A percentile compares a stretch with the other conserved stretches of the same genome.
Evolutionary conservation across 176 grass and related monocot genomes (phyloP).

Genomic region (Alloteropsis semialata): DNA sequence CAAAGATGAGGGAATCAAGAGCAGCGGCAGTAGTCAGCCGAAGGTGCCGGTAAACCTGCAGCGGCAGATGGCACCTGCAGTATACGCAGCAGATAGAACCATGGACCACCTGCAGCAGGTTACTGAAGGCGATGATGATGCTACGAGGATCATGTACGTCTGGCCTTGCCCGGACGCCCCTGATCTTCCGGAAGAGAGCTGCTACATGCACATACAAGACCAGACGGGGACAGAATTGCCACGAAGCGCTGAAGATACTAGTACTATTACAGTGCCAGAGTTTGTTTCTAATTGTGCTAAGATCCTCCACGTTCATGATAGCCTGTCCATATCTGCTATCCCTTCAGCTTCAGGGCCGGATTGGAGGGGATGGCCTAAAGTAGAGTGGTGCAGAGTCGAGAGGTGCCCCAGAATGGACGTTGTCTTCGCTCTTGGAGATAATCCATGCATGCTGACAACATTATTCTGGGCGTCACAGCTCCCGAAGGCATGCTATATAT

Average conservation of each 20-base stretch:
- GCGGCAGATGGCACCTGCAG: background rate
- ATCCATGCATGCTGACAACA: background rate
- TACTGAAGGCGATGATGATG: background rate
- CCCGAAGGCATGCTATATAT: background rate
- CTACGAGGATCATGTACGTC: background rate
- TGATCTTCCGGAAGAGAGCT: no score
- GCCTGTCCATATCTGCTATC: background rate
- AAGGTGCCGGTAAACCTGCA: background rate
- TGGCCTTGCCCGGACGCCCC: background rate
- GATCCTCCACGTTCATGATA: background rate
- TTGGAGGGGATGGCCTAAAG: background rate
- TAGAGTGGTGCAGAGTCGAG: background rate
- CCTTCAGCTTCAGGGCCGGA: background rate
- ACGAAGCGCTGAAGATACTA: background rate
- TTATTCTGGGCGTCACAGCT: slow-evolving; percentile 23
- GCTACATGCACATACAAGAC: slow-evolving; percentile 12
- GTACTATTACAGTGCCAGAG: background rate
- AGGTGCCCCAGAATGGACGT: background rate
- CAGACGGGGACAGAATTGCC: background rate
- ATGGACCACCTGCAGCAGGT: background rate
- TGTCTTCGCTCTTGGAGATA: background rate
- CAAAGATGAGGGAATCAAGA: background rate
- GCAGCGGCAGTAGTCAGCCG: no score
- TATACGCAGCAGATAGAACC: background rate
- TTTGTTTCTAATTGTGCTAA: rapidly evolving